Conservation (phyloP, 495 filamentous ascomycete genomes). For the Zalerion maritima region DNA sequence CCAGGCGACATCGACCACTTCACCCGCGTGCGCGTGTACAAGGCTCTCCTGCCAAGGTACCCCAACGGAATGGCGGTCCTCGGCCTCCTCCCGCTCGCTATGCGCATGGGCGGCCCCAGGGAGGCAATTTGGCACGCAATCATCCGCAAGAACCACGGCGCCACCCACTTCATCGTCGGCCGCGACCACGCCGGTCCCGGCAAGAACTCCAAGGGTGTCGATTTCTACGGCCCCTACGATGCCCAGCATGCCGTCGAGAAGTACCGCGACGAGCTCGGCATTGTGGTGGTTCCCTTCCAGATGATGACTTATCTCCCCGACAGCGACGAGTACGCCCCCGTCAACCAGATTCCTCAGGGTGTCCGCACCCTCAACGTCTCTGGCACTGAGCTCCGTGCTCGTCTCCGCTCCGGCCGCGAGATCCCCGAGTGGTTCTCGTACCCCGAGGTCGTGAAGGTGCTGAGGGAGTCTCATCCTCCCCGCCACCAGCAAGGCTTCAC, state of each 20-base stretch:
- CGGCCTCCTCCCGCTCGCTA: conserved; percentile 86
- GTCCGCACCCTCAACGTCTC: conserved; percentile 91
- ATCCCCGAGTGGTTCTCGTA: conserved; percentile 99
- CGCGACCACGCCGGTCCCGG: conserved; percentile 96
- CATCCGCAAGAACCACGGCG: conserved; percentile 98
- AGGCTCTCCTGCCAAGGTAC: conserved; percentile 91
- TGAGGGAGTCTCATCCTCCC: conserved; percentile 86
- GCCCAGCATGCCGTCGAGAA: conserved; percentile 97
- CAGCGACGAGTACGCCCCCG: conserved; percentile 85
- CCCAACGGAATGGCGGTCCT: conserved; percentile 98
- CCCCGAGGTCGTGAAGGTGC: conserved; percentile 91
- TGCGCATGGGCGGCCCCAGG: conserved; percentile 97
- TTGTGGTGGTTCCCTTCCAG: conserved; percentile 98
- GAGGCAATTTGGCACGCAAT: conserved; percentile 99
- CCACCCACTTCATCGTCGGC: conserved; percentile 98
- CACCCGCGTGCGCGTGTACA: conserved; percentile 95
- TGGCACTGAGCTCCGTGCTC: conserved; percentile 83
- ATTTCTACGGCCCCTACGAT: conserved; percentile 98
- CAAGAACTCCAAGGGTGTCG: conserved; percentile 87
- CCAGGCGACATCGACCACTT: conserved; percentile 99
- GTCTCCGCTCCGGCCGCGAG: conserved; percentile 75
- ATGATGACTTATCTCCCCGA: conserved; percentile 98
- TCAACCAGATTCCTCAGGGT: conserved; percentile 73
- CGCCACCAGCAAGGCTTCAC: conserved; percentile 89
- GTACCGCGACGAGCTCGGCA: conserved; percentile 89